Percentiles rank a stretch among this genome's conserved stretches.
Evolutionary conservation across 345 rosid genomes (phyloP).

Genomic region (Eucalyptus erythrocorys): DNA sequence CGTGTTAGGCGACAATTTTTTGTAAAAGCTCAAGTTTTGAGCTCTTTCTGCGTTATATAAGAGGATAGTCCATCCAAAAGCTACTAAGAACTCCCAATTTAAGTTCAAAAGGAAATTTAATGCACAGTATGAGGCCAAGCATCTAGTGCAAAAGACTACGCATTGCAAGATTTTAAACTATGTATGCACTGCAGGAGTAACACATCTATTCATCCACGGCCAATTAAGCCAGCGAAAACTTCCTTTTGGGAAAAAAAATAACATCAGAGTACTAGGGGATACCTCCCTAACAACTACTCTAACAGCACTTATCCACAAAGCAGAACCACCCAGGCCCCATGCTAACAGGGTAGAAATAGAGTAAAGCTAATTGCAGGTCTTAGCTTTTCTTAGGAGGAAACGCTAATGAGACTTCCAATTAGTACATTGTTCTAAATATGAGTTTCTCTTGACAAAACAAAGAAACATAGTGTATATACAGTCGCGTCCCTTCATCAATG

Average conservation of each 20-base stretch:
- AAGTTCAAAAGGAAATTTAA: neutral
- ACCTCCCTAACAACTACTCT: neutral
- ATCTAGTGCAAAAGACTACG: neutral
- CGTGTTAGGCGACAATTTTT: neutral
- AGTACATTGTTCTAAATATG: fast-evolving
- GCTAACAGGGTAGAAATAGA: neutral
- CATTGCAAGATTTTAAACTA: neutral
- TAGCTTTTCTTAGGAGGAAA: neutral
- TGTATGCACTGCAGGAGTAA: neutral
- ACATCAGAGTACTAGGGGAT: neutral
- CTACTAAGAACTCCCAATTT: neutral
- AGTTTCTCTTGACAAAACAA: neutral
- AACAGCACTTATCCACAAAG: neutral
- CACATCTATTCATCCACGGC: neutral
- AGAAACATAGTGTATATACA: neutral
- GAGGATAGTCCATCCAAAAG: neutral
- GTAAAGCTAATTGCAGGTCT: neutral
- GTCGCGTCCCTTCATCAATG: neutral
- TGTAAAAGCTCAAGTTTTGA: neutral
- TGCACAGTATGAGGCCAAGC: neutral
- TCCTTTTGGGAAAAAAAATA: neutral
- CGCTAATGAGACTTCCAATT: neutral
- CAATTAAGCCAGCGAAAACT: neutral
- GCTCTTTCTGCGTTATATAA: neutral
- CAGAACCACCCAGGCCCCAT: neutral